Conservation (phyloP, 352 stramenopile genomes). For the Phytophthora multivora region DNA sequence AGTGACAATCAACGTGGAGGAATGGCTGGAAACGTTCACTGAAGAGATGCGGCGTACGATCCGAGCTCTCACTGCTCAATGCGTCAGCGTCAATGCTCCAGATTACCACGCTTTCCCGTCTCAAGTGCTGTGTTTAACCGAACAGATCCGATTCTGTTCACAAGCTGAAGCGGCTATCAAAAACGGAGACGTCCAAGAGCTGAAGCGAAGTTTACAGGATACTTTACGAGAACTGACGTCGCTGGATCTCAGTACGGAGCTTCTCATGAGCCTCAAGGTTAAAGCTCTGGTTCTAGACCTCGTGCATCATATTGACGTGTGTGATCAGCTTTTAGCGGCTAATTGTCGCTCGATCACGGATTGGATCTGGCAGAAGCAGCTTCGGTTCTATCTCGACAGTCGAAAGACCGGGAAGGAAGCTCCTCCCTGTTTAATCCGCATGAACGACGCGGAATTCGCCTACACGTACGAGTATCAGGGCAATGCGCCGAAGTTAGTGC, state of each 20-base stretch:
- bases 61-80: slow-evolving; percentile 72
- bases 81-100: slow-evolving; percentile 69
- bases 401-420: slow-evolving; percentile 40
- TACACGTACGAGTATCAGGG: slow-evolving; percentile 97
- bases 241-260: slow-evolving; percentile 85
- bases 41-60: slow-evolving; percentile 93
- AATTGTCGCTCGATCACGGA: slow-evolving; percentile 64
- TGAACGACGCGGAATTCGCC: slow-evolving; percentile 86
- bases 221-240: slow-evolving; percentile 77
- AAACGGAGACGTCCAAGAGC: slow-evolving; percentile 60
- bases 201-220: slow-evolving; percentile 73
- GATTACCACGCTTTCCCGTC: slow-evolving; percentile 92
- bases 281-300: slow-evolving; percentile 95
- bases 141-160: slow-evolving; percentile 93
- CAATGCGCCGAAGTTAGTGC: slow-evolving; percentile 92
- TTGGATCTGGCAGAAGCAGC: slow-evolving; percentile 95
- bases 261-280: slow-evolving; percentile 93
- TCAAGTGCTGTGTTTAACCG: slow-evolving; percentile 91
- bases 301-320: slow-evolving; percentile 96
- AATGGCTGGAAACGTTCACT: slow-evolving; percentile 93
- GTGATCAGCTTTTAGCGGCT: slow-evolving; percentile 82
- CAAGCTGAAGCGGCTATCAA: slow-evolving; percentile 88
- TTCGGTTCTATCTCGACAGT: slow-evolving; percentile 89
- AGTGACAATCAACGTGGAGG: slow-evolving; percentile 91
- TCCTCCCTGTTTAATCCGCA: slow-evolving; percentile 53